These are phyloP conservation scores for Saraca asoca DNA, from an alignment of 331 rosid species.

Conservation along the genomic window DNA sequence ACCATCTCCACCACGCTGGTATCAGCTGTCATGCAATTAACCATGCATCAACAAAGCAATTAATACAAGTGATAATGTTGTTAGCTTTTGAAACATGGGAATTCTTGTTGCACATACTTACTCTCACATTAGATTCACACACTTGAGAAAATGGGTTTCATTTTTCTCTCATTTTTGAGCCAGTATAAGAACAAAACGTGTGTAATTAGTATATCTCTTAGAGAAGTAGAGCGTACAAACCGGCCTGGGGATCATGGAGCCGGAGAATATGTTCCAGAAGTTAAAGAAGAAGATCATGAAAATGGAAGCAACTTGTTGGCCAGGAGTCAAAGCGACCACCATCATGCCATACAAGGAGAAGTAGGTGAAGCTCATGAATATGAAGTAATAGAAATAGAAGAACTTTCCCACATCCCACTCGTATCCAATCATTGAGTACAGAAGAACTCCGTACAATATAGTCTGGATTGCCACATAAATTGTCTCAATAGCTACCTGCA, in stretches of 20 bases:
- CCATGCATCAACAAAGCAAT: background rate
- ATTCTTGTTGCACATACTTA: no score
- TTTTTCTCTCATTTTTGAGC: no score
- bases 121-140: no score
- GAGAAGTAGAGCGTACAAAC: slow-evolving; percentile 2
- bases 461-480: slow-evolving; percentile 33
- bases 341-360: slow-evolving; percentile 43
- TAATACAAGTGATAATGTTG: background rate
- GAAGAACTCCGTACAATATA: slow-evolving; percentile 27
- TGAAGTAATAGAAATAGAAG: slow-evolving; percentile 36
- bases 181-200: no score
- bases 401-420: slow-evolving; percentile 16
- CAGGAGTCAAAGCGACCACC: slow-evolving; percentile 39
- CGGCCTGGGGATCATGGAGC: slow-evolving; percentile 33
- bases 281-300: slow-evolving; percentile 20
- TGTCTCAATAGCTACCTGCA: slow-evolving; percentile 37
- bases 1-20: slow-evolving; percentile 67
- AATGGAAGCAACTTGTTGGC: slow-evolving; percentile 39
- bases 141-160: no score
- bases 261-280: slow-evolving; percentile 27
- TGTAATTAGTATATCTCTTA: no score
- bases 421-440: slow-evolving; percentile 38
- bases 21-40: slow-evolving; percentile 37
- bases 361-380: slow-evolving; percentile 31
- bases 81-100: no score